Conservation (phyloP, 2,329 filamentous ascomycete genomes). For the Fusarium lyarnte region DNA sequence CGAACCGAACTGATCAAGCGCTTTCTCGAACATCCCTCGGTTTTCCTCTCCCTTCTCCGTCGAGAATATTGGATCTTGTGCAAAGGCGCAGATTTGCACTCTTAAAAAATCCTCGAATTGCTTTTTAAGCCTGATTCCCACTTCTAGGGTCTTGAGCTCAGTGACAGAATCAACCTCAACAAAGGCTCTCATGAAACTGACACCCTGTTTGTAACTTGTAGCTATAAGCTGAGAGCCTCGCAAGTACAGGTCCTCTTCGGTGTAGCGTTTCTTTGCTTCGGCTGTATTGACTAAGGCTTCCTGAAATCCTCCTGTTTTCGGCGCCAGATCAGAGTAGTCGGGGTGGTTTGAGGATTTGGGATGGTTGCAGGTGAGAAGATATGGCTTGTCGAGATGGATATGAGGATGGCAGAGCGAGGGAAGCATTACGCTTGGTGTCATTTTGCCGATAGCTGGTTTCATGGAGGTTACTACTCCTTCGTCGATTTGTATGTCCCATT, state of each 20-base stretch:
- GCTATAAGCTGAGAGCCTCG: constrained; percentile 15
- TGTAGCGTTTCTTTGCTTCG: constrained; percentile 21
- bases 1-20: neutral
- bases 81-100: constrained; percentile 11
- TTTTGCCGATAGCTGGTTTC: neutral
- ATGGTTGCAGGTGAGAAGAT: constrained; percentile 6
- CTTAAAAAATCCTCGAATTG: neutral
- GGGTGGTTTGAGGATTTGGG: neutral
- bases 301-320: neutral
- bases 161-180: constrained; percentile 14
- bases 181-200: neutral
- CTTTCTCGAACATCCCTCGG: neutral
- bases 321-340: constrained; percentile 2
- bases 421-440: neutral
- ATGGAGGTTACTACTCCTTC: constrained; percentile 1
- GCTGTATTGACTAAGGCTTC: constrained; percentile 12
- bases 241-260: constrained; percentile 3
- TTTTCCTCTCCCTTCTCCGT: neutral
- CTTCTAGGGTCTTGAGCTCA: neutral
- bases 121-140: neutral
- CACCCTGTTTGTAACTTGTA: neutral
- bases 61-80: constrained; percentile 19
- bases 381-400: constrained; percentile 16
- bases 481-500: constrained; percentile 4
- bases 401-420: constrained; percentile 19